Conservation (phyloP, 495 filamentous ascomycete species). For the Rostrohypoxylon terebratum region DNA sequence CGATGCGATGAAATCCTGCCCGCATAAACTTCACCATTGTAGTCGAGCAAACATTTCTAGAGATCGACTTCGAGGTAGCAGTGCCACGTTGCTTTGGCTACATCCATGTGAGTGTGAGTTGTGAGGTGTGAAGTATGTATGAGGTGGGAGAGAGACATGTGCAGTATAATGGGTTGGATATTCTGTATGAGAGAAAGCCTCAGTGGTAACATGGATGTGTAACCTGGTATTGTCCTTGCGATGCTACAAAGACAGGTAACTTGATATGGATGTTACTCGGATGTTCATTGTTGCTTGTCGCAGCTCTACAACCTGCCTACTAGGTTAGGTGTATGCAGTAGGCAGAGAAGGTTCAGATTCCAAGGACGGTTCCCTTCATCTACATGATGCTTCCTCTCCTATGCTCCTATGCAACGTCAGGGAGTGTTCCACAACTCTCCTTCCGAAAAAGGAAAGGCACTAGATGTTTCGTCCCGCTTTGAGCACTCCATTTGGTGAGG, state of each 20-base stretch:
- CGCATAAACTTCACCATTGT: conserved; percentile 22
- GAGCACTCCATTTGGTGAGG: conserved; percentile 18
- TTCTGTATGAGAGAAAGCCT: conserved; percentile 5
- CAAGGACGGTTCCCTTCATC: conserved; percentile 36
- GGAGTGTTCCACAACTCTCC: conserved; percentile 32
- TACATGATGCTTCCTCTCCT: conserved; percentile 42
- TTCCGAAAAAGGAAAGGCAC: conserved; percentile 41
- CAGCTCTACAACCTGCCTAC: conserved; percentile 15
- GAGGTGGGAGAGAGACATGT: neutral
- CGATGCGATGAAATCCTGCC: conserved; percentile 33
- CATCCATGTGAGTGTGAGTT: neutral
- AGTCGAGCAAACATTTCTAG: conserved; percentile 31
- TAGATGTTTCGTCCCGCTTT: conserved; percentile 37
- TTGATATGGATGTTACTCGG: neutral
- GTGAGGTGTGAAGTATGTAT: neutral
- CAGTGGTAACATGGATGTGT: conserved; percentile 9
- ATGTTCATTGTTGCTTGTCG: conserved; percentile 22
- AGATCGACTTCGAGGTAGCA: conserved; percentile 14
- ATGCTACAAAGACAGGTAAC: neutral
- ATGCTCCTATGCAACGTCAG: conserved; percentile 42
- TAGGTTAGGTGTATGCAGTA: too few species aligned
- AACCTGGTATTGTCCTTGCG: neutral
- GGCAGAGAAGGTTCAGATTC: conserved; percentile 28
- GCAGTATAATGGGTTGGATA: neutral
- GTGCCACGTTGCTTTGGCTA: conserved; percentile 20